Evolutionary conservation across 495 filamentous ascomycete genomes (phyloP), one percentile per base, ranked within the genome.

Genomic region (Penicillium odoratum): DNA sequence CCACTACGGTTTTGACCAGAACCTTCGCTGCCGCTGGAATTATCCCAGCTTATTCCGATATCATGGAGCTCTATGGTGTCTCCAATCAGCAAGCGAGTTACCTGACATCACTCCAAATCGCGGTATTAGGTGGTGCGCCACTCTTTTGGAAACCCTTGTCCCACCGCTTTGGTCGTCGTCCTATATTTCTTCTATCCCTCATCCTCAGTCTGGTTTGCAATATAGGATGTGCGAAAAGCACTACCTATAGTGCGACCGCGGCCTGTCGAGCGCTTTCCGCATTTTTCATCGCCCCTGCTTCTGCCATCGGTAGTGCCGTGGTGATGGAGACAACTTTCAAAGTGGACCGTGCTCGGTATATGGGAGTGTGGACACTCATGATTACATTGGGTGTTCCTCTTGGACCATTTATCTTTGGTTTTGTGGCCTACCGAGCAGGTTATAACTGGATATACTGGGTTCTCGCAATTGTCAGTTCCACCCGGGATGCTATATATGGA

Each of bases 141-240:
- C 57, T 83, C 1, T 72, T 83, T 53, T 82, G 81, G 77, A 77
- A 79, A n/a, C 83, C 83, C 0, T 51, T 85, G n/a, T 79, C 82
- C 6, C 81, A 82, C 53, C 70, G 81, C 9, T 85, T 70, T 53
- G 82, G 83, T 4, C 74, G 81, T n/a, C 77, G 82, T 3, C 79
- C 78, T 5, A 72, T 83, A 33, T 77, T 82, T 33, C 67, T 85
- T 7, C 36, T 82, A 6, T 83, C 81, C 6, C 64, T 77, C 1
- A 52, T 81, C 9, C 66, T 72, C 40, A 74, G 77, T 58, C 60
- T 76, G 2, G 65, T 78, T 2, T 76, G 75, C 50, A 80, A 81
- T 16, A 65, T 75, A 15, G 77, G 75, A 26, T 83, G 80, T 38
- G 78, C 75, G 1, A 67, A 72, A 38, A 73, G 74, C 44, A 55